Conservation (phyloP, 2,329 filamentous ascomycete genomes). For the Fusarium marasasianum region DNA sequence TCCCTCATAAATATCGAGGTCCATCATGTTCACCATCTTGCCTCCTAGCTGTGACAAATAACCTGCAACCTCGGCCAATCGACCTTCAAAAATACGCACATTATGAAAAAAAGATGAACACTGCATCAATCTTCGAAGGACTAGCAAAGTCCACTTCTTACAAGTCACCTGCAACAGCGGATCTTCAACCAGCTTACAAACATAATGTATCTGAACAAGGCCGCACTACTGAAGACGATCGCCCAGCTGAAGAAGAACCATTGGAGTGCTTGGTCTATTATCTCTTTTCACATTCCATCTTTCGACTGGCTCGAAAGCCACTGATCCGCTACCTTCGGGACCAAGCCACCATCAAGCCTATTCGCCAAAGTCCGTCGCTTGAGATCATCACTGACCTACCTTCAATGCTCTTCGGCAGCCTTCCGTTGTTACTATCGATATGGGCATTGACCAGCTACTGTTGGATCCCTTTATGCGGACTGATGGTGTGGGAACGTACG, state of each 20-base stretch:
- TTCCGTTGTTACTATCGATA: conserved; percentile 26
- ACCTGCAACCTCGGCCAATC: background rate
- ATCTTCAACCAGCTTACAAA: background rate
- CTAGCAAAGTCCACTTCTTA: background rate
- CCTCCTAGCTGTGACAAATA: background rate
- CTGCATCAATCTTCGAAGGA: background rate
- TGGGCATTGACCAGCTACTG: conserved; percentile 33
- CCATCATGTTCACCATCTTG: background rate
- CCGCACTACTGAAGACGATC: background rate
- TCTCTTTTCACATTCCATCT: conserved; percentile 31
- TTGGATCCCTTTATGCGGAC: conserved; percentile 27
- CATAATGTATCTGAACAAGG: background rate
- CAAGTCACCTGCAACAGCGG: background rate
- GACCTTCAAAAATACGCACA: background rate
- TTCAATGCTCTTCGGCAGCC: conserved; percentile 24
- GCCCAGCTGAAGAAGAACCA: conserved; percentile 14
- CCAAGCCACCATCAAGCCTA: conserved; percentile 23
- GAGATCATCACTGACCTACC: conserved; percentile 25
- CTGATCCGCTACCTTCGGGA: conserved; percentile 24
- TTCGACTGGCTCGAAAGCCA: conserved; percentile 16
- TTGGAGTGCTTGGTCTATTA: conserved; percentile 9
- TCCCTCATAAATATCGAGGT: background rate
- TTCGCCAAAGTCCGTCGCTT: conserved; percentile 14
- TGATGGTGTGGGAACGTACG: conserved; percentile 32
- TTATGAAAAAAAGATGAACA: background rate